Conservation (phyloP, 306 rosid genomes). For the Astragalus glycyphyllos region DNA sequence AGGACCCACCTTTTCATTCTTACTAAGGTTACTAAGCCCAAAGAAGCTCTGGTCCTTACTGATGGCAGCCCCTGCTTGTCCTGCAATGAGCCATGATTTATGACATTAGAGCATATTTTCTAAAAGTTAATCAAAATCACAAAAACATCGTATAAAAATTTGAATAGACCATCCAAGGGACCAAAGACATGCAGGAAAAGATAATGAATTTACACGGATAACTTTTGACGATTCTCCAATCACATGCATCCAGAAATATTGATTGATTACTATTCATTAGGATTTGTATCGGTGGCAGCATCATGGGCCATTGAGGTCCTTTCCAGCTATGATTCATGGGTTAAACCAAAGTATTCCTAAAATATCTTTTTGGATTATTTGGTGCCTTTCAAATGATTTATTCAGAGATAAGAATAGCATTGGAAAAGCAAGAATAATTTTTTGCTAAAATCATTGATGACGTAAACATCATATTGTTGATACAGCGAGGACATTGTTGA, state of each 20-base stretch:
- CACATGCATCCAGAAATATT: conserved; percentile 12
- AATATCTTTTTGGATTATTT: too few species aligned
- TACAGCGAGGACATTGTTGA: too few species aligned
- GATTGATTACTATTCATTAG: conserved; percentile 21
- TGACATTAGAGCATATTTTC: conserved; percentile 21
- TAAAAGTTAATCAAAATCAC: conserved; percentile 30
- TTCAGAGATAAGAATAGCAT: too few species aligned
- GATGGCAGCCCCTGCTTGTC: conserved; percentile 34
- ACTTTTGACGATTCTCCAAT: not conserved
- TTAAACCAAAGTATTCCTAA: not conserved
- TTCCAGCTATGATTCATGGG: not conserved
- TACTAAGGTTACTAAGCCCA: conserved; percentile 34
- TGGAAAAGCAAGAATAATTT: too few species aligned
- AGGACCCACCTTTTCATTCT: conserved; percentile 34
- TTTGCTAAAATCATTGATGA: too few species aligned
- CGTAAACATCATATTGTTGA: too few species aligned
- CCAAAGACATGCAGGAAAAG: conserved; percentile 22
- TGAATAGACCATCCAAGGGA: conserved; percentile 1
- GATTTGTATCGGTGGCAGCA: conserved; percentile 12
- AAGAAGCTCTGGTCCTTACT: conserved; percentile 43
- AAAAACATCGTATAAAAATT: not conserved
- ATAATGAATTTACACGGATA: not conserved
- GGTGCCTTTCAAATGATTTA: too few species aligned
- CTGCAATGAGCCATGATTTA: conserved; percentile 50
- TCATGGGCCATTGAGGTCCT: conserved; percentile 8